phyloP scores from a whole-genome alignment of 352 stramenopile species.

The Phytophthora pini region DNA sequence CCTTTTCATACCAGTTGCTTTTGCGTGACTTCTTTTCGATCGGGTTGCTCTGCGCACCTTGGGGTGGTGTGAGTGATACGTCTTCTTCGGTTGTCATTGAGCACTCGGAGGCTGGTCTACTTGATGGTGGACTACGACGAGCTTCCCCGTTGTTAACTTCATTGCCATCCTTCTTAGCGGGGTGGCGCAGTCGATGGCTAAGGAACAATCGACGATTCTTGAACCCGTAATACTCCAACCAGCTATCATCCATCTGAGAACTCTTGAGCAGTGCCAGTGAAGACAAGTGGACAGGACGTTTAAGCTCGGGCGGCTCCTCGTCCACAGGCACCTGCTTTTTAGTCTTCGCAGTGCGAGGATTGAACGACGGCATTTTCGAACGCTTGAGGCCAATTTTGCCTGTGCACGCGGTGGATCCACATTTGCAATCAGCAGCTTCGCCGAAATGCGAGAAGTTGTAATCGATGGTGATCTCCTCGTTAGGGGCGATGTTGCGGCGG shows the following conservation, averaged over 20 bases:
- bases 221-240: slow-evolving; percentile 68
- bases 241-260: slow-evolving; percentile 71
- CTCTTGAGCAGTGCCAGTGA: slow-evolving; percentile 83
- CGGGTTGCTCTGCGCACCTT: slow-evolving; percentile 9
- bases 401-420: slow-evolving; percentile 71
- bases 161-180: slow-evolving; percentile 10
- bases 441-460: slow-evolving; percentile 90
- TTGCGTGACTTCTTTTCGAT: slow-evolving; percentile 25
- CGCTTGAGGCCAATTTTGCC: slow-evolving; percentile 81
- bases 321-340: slow-evolving; percentile 37
- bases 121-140: slow-evolving; percentile 28
- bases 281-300: slow-evolving; percentile 65
- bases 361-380: slow-evolving; percentile 44
- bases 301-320: slow-evolving; percentile 56
- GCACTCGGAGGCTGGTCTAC: slow-evolving; percentile 60
- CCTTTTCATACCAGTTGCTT: slow-evolving; percentile 59
- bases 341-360: slow-evolving; percentile 29
- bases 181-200: slow-evolving; percentile 38
- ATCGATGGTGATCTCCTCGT: slow-evolving; percentile 87
- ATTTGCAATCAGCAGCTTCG: slow-evolving; percentile 79
- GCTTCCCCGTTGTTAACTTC: slow-evolving; percentile 6
- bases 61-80: slow-evolving; percentile 29
- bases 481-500: slow-evolving; percentile 52
- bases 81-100: slow-evolving; percentile 60
- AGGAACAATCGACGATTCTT: slow-evolving; percentile 74